Evolutionary conservation across 805 yeast genomes (phyloP).

Genomic region (Cyberlindnera americana): DNA sequence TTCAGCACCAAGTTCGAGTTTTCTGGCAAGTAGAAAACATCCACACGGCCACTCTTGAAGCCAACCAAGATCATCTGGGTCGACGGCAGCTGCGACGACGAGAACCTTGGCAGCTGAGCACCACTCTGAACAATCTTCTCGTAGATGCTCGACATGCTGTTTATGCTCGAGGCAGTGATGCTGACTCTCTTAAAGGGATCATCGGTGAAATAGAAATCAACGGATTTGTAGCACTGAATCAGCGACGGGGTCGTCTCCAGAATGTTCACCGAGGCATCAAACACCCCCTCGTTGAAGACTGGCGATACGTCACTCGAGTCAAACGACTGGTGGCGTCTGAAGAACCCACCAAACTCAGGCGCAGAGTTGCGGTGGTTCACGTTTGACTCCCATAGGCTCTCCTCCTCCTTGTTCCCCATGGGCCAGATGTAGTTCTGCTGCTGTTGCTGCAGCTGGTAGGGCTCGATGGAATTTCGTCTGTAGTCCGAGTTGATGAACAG

Average conservation of each 20-base stretch:
- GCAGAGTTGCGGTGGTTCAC: too few relatives aligned
- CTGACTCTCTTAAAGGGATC: conserved; percentile 25
- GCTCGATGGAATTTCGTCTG: conserved; percentile 9
- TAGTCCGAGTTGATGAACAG: too few relatives aligned
- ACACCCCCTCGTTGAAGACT: conserved; percentile 14
- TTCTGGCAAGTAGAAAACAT: conserved; percentile 63
- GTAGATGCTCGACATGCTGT: conserved; percentile 9
- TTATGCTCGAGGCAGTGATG: conserved; percentile 15
- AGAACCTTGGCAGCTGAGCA: conserved; percentile 23
- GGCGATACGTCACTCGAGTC: background rate
- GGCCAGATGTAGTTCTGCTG: conserved; percentile 11
- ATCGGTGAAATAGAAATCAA: conserved; percentile 24
- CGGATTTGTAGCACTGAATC: conserved; percentile 17
- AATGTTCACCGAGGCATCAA: conserved; percentile 9
- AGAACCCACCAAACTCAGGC: conserved; percentile 8
- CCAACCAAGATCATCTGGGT: conserved; percentile 55
- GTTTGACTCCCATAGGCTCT: too few relatives aligned
- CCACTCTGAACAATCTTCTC: conserved; percentile 15
- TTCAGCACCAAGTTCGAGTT: conserved; percentile 35
- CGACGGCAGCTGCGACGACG: conserved; percentile 23
- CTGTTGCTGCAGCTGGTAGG: conserved; percentile 7
- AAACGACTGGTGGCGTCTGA: conserved; percentile 3
- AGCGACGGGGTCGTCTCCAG: conserved; percentile 18
- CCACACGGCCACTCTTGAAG: conserved; percentile 77
- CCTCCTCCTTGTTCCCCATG: background rate